Conservation (phyloP, 192 early-diverging fungal species). For the Umbelopsis vinacea region DNA sequence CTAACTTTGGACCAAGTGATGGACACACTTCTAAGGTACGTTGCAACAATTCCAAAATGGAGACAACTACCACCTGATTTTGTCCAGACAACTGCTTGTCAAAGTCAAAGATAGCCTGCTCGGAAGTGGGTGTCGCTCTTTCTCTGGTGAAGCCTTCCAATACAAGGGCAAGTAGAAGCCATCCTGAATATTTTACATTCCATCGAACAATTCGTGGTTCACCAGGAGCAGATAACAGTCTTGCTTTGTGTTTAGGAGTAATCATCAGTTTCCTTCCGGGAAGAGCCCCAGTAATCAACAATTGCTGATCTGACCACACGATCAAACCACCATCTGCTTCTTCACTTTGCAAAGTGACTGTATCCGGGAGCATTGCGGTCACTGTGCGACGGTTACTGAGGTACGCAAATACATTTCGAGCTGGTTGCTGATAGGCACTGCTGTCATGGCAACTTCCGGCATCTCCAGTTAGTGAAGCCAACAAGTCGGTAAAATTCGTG, state of each 20-base stretch:
- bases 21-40: conserved; percentile 16
- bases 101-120: neutral
- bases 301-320: neutral
- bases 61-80: conserved; percentile 23
- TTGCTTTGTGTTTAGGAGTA: conserved; percentile 21
- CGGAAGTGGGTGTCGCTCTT: neutral
- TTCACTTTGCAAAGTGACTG: neutral
- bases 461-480: conserved; percentile 24
- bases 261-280: conserved; percentile 17
- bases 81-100: conserved; percentile 11
- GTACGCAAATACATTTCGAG: conserved; percentile 31
- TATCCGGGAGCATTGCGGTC: conserved; percentile 16
- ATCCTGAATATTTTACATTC: conserved; percentile 29
- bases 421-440: neutral
- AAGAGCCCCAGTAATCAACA: neutral
- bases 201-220: conserved; percentile 26
- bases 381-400: conserved; percentile 11
- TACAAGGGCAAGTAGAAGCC: conserved; percentile 25
- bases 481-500: conserved; percentile 20
- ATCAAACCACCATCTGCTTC: conserved; percentile 4
- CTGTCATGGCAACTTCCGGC: neutral
- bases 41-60: conserved; percentile 31
- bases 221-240: neutral
- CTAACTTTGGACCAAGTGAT: conserved; percentile 1
- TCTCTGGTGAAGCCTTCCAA: conserved; percentile 11